These are phyloP conservation scores for Colletotrichum trifolii DNA, from an alignment of 2,329 filamentous ascomycete genomes.

Conservation along the genomic window DNA sequence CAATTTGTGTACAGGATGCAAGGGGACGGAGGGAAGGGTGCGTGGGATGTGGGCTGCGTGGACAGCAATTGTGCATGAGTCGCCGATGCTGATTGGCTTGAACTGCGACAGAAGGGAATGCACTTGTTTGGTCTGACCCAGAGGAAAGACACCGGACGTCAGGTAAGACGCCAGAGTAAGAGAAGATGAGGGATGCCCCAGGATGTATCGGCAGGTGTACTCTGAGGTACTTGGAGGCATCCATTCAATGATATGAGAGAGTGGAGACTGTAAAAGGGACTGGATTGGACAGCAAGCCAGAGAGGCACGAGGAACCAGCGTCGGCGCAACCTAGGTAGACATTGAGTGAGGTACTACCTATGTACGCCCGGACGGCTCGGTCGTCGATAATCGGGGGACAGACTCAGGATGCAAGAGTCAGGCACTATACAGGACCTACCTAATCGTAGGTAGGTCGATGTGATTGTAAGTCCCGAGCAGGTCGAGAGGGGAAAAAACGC, in stretches of 20 bases:
- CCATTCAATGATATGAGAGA: too few species aligned
- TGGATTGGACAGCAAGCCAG: constrained; percentile 9
- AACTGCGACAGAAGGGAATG: constrained; percentile 25
- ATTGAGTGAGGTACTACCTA: too few species aligned
- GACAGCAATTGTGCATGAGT: constrained; percentile 2
- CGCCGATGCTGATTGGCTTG: constrained; percentile 13
- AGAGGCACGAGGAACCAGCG: constrained; percentile 13
- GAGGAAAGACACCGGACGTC: constrained; percentile 22
- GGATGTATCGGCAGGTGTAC: constrained; percentile 3
- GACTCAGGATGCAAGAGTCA: neutral
- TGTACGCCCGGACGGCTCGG: constrained; percentile 26
- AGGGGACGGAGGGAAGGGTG: constrained; percentile 30
- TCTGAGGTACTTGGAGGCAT: too few species aligned
- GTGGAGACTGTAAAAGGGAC: constrained; percentile 7
- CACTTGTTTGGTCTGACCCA: constrained; percentile 34
- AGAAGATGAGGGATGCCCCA: constrained; percentile 27
- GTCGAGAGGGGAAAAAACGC: neutral
- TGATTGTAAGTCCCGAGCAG: too few species aligned
- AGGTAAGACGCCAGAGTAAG: constrained; percentile 9
- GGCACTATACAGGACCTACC: neutral
- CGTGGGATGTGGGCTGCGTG: constrained; percentile 28
- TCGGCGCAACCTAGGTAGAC: constrained; percentile 18
- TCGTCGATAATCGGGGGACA: too few species aligned
- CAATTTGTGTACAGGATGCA: constrained; percentile 35
- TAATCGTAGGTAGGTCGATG: too few species aligned